Percentiles rank a stretch among this genome's conserved stretches.
Conservation (phyloP, 345 rosid species). For the Kernera saxatilis region DNA sequence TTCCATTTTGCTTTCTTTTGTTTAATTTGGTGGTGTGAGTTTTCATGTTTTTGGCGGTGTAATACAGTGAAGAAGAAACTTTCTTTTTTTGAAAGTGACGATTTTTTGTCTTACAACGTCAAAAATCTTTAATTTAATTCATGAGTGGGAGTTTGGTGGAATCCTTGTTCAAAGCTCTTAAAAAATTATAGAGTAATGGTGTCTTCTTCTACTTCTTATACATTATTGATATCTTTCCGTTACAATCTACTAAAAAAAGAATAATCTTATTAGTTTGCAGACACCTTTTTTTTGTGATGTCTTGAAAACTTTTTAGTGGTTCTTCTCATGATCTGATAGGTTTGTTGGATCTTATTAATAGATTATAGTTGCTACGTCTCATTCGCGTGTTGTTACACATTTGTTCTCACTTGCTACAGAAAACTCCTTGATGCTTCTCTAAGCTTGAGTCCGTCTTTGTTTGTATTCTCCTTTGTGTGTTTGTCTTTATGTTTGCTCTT, state of each 20-base stretch:
- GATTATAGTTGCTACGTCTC: constrained; percentile 22
- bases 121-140: constrained; percentile 15
- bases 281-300: constrained; percentile 1
- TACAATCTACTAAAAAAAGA: background rate
- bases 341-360: constrained; percentile 18
- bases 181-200: background rate
- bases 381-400: constrained; percentile 11
- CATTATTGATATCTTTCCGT: constrained; percentile 10
- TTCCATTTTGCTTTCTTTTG: background rate
- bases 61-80: background rate
- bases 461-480: background rate
- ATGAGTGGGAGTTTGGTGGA: constrained; percentile 31
- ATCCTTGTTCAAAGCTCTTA: constrained; percentile 26
- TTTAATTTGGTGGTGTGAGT: background rate
- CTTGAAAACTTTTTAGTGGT: background rate
- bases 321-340: constrained; percentile 25
- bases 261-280: background rate
- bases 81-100: constrained; percentile 1
- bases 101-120: background rate
- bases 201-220: constrained; percentile 3
- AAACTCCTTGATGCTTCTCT: background rate
- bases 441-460: background rate
- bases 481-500: background rate
- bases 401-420: background rate
- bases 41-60: constrained; percentile 7